A percentile compares a stretch with the other conserved stretches of the same genome.
These are phyloP conservation scores for Sordariomycetes sp. DNA, from an alignment of 2,329 filamentous ascomycete species.

Conservation along the genomic window DNA sequence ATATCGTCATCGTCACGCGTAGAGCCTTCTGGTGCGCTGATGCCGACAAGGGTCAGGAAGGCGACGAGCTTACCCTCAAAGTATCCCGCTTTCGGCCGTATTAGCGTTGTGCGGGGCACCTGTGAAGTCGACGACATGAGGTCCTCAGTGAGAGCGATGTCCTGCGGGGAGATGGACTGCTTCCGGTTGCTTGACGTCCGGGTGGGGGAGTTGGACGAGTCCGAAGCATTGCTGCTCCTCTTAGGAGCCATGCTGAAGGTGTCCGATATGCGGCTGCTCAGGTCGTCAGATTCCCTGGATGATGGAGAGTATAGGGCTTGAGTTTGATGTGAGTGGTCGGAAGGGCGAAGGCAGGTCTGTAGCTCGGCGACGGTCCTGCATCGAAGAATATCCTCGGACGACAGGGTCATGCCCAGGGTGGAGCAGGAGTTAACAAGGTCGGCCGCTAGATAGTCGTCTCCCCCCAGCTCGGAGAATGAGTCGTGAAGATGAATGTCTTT, in stretches of 20 bases:
- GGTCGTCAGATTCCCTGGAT: constrained; percentile 4
- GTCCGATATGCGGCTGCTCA: constrained; percentile 8
- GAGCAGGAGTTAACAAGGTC: constrained; percentile 22
- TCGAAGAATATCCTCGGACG: constrained; percentile 27
- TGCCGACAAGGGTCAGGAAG: constrained; percentile 25
- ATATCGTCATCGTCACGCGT: constrained; percentile 10
- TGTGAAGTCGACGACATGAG: constrained; percentile 26
- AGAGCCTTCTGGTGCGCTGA: not conserved
- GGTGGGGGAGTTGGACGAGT: not conserved
- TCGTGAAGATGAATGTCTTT: constrained; percentile 23
- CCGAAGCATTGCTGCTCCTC: constrained; percentile 6
- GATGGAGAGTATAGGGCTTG: constrained; percentile 3
- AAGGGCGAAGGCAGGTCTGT: constrained; percentile 26
- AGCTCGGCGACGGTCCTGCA: constrained; percentile 33
- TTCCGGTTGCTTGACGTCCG: not conserved
- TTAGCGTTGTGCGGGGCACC: constrained; percentile 28
- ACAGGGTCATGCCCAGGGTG: constrained; percentile 22
- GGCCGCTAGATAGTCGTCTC: constrained; percentile 22
- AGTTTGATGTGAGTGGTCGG: not conserved
- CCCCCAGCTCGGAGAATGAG: constrained; percentile 33
- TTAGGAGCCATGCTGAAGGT: constrained; percentile 10
- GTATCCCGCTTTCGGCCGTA: constrained; percentile 36
- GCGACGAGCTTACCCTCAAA: constrained; percentile 39
- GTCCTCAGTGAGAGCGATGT: constrained; percentile 17
- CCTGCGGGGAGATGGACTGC: constrained; percentile 1